Evolutionary conservation across 495 filamentous ascomycete species (phyloP).

Genomic region (Hypoxylon perforatum): DNA sequence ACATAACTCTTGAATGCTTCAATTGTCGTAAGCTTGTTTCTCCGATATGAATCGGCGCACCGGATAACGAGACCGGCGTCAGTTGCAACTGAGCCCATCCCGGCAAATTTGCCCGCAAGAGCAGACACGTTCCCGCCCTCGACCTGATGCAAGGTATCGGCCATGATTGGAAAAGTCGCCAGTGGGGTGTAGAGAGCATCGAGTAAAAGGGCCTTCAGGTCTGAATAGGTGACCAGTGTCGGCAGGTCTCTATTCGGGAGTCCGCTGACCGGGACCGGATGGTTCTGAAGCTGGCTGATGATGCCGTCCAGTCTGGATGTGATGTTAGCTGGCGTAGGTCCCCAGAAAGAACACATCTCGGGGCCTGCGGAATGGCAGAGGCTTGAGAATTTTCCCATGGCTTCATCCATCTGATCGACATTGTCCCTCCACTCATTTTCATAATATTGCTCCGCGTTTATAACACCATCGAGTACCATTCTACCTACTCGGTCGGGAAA

Average conservation of each 20-base stretch:
- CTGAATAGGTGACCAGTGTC: slow-evolving; percentile 61
- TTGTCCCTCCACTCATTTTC: slow-evolving; percentile 23
- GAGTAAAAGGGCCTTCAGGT: slow-evolving; percentile 40
- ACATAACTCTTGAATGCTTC: slow-evolving; percentile 23
- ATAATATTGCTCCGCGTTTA: slow-evolving; percentile 51
- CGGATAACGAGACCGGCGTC: slow-evolving; percentile 25
- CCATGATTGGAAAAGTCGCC: slow-evolving; percentile 27
- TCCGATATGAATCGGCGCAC: slow-evolving; percentile 34
- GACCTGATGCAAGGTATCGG: slow-evolving; percentile 29
- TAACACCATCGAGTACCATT: slow-evolving; percentile 50
- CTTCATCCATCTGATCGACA: slow-evolving; percentile 29
- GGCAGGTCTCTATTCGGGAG: slow-evolving; percentile 47
- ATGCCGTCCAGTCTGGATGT: slow-evolving; percentile 49
- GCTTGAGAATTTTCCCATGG: slow-evolving; percentile 24
- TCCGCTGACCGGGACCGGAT: slow-evolving; percentile 51
- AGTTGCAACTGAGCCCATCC: background rate
- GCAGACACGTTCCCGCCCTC: slow-evolving; percentile 35
- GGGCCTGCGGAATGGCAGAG: slow-evolving; percentile 37
- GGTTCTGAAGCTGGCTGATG: slow-evolving; percentile 48
- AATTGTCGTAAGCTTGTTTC: slow-evolving; percentile 29
- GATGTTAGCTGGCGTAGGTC: slow-evolving; percentile 50
- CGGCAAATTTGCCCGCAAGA: slow-evolving; percentile 27
- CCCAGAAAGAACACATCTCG: slow-evolving; percentile 38
- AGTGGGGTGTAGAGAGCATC: slow-evolving; percentile 25
- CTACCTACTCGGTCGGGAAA: slow-evolving; percentile 52